phyloP scores from a whole-genome alignment of 306 rosid species.

The Trifolium repens region DNA sequence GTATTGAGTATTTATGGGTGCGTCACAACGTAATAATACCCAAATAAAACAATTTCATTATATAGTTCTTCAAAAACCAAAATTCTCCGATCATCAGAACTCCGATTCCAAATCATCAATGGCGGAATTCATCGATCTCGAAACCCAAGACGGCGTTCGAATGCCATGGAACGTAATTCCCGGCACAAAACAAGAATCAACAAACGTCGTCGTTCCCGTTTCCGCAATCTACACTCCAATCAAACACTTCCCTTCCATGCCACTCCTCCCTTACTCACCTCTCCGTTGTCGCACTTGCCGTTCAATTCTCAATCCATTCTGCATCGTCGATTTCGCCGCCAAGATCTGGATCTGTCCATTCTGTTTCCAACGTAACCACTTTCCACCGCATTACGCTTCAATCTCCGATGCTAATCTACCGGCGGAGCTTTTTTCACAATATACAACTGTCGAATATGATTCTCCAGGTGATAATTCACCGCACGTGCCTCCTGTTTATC shows the following conservation, averaged over 20 bases:
- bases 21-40: too few relatives aligned
- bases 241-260: constrained; percentile 70
- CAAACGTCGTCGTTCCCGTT: constrained; percentile 74
- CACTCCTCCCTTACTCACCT: constrained; percentile 74
- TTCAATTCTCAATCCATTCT: constrained; percentile 86
- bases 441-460: constrained; percentile 86
- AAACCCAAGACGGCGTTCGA: constrained; percentile 92
- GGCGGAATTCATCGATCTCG: constrained; percentile 91
- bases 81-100: too few relatives aligned
- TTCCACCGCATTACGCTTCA: constrained; percentile 84
- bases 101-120: constrained; percentile 33
- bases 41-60: too few relatives aligned
- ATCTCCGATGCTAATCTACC: constrained; percentile 89
- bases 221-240: constrained; percentile 87
- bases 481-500: constrained; percentile 62
- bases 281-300: constrained; percentile 97
- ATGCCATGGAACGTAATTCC: constrained; percentile 99
- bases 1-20: too few relatives aligned
- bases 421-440: constrained; percentile 92
- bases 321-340: constrained; percentile 91
- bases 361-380: constrained; percentile 90
- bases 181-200: constrained; percentile 78
- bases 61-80: too few relatives aligned
- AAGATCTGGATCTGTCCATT: constrained; percentile 99
- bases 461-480: constrained; percentile 42